A percentile compares a stretch with the other conserved stretches of the same genome.
Evolutionary conservation across 2,329 filamentous ascomycete genomes (phyloP).

Genomic region (Ophidiomyces ophidiicola): DNA sequence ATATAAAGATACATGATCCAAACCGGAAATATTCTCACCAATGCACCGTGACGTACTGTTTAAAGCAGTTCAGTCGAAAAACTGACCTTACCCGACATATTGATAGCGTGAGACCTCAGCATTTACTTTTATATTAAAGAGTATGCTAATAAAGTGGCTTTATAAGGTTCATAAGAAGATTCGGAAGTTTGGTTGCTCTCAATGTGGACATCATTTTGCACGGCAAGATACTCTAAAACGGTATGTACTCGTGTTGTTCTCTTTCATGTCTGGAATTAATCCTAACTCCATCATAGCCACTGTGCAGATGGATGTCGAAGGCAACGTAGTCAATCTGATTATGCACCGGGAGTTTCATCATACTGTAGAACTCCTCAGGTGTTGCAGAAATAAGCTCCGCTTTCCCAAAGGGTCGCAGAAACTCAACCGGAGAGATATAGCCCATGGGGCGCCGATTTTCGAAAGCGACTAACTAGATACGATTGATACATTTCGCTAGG

Average conservation of each 20-base stretch:
- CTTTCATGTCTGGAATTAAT: not conserved
- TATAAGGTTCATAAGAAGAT: slow-evolving; percentile 62
- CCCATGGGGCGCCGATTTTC: too few species aligned
- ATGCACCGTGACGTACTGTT: slow-evolving; percentile 54
- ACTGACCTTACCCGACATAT: slow-evolving; percentile 57
- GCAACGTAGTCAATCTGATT: slow-evolving; percentile 10
- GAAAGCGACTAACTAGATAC: too few species aligned
- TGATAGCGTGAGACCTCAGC: slow-evolving; percentile 36
- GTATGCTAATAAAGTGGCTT: slow-evolving; percentile 1
- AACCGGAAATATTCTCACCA: slow-evolving; percentile 57
- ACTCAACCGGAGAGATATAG: too few species aligned
- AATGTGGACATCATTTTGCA: slow-evolving; percentile 60
- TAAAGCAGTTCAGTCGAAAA: slow-evolving; percentile 66
- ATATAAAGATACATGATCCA: slow-evolving; percentile 73
- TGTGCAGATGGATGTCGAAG: slow-evolving; percentile 16
- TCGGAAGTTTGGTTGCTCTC: slow-evolving; percentile 56
- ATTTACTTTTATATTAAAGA: not conserved
- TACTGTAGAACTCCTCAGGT: too few species aligned
- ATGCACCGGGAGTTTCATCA: not conserved
- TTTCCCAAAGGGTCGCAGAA: too few species aligned
- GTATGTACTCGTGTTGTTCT: slow-evolving; percentile 36
- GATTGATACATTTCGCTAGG: too few species aligned
- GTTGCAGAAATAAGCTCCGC: too few species aligned
- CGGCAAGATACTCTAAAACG: slow-evolving; percentile 72
- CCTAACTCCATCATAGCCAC: slow-evolving; percentile 12